Conservation (phyloP, 768 basidiomycete genomes). For the Podaxis carcinomalis region DNA sequence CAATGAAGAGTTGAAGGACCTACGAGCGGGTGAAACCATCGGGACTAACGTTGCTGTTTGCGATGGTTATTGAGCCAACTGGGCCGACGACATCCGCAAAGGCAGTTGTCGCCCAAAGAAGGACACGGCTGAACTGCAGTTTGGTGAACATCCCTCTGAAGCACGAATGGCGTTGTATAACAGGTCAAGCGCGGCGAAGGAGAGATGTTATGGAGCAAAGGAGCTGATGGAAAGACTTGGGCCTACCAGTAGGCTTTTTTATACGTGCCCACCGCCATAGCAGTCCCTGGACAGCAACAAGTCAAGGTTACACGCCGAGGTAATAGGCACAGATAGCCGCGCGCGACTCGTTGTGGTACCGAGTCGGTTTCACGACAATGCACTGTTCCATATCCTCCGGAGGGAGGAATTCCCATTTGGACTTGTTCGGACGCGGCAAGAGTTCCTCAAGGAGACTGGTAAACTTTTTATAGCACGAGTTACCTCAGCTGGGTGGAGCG, state of each 20-base stretch:
- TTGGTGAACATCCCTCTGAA: not conserved
- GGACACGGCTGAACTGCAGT: not conserved
- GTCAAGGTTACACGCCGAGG: not conserved
- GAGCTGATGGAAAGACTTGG: too few relatives aligned
- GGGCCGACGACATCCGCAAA: not conserved
- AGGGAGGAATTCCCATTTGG: not conserved
- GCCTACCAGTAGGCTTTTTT: not conserved
- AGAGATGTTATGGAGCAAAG: not conserved
- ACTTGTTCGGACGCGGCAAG: not conserved
- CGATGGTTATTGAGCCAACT: conserved; percentile 1
- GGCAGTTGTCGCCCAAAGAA: not conserved
- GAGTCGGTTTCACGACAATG: not conserved
- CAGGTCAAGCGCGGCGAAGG: not conserved
- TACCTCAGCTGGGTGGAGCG: not conserved
- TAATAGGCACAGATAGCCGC: not conserved
- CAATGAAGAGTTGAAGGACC: not conserved
- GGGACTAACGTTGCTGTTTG: conserved; percentile 5
- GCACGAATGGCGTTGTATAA: not conserved
- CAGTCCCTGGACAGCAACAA: not conserved
- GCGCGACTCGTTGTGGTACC: not conserved
- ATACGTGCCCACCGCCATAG: not conserved
- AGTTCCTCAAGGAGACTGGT: not conserved
- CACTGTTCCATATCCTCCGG: not conserved
- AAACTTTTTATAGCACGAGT: not conserved
- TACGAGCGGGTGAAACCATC: conserved; percentile 15